These are phyloP conservation scores for Huntiella decipiens DNA, from an alignment of 2,329 filamentous ascomycete genomes.

Conservation along the genomic window DNA sequence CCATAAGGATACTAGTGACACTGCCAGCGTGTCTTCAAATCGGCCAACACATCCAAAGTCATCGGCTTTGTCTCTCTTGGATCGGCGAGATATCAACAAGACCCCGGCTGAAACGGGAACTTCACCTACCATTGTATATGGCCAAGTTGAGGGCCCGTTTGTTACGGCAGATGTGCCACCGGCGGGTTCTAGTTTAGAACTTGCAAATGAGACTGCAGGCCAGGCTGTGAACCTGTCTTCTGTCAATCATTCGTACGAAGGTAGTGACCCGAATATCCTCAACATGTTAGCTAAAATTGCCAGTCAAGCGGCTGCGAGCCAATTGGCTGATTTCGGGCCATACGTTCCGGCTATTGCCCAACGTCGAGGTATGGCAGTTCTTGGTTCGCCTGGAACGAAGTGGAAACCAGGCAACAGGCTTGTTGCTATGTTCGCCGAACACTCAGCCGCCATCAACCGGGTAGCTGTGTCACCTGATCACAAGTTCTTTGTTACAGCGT, in stretches of 20 bases:
- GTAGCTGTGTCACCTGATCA: conserved; percentile 76
- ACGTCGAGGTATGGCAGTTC: conserved; percentile 15
- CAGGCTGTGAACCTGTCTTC: conserved; percentile 31
- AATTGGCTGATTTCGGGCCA: conserved; percentile 50
- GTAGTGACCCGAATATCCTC: conserved; percentile 51
- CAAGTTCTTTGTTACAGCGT: conserved; percentile 81
- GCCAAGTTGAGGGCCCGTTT: conserved; percentile 39
- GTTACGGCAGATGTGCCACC: conserved; percentile 11
- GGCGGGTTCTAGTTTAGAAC: neutral
- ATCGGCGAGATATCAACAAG: conserved; percentile 39
- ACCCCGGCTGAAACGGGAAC: conserved; percentile 39
- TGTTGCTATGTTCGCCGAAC: conserved; percentile 77
- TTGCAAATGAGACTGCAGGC: neutral
- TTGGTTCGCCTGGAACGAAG: conserved; percentile 23
- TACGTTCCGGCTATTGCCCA: conserved; percentile 32
- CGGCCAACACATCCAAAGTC: conserved; percentile 24
- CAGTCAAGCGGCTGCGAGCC: conserved; percentile 47
- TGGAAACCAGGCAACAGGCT: conserved; percentile 77
- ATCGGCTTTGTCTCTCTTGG: conserved; percentile 40
- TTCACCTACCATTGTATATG: conserved; percentile 40
- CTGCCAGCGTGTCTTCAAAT: conserved; percentile 10
- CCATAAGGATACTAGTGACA: neutral
- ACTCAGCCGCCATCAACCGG: conserved; percentile 63
- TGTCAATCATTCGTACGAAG: conserved; percentile 44
- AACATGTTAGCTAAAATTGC: conserved; percentile 73